Evolutionary conservation across 148 eudicot genomes (phyloP).

Genomic region (Rhododendron mucronatum): DNA sequence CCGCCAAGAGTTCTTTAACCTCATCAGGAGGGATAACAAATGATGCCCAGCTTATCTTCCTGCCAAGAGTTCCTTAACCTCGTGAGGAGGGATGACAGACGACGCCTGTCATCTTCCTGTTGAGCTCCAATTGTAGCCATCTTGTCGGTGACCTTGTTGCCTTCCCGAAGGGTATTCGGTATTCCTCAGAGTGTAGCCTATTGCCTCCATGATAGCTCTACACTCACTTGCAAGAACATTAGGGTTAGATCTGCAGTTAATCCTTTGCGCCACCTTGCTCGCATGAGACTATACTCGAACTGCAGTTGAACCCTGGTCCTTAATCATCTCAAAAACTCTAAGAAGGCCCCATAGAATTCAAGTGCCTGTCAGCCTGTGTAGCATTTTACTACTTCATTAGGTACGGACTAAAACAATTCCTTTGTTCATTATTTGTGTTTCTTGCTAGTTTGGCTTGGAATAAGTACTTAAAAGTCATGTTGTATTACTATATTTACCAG

Average conservation of each 20-base stretch:
- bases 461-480: background rate
- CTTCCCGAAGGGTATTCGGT: background rate
- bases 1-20: background rate
- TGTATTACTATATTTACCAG: background rate
- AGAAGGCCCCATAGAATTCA: background rate
- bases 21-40: background rate
- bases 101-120: background rate
- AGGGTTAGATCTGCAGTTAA: background rate
- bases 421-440: background rate
- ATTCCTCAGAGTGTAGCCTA: too few relatives aligned
- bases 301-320: background rate
- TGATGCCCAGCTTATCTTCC: background rate
- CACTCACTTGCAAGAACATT: background rate
- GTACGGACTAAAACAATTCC: background rate
- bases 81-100: background rate
- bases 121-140: background rate
- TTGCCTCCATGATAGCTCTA: background rate
- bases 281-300: background rate
- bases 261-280: background rate
- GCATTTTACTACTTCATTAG: background rate
- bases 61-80: background rate
- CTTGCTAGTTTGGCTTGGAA: background rate
- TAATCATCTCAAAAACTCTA: background rate
- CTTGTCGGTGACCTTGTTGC: background rate
- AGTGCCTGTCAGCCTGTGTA: background rate